These are phyloP conservation scores for Gillenia trifoliata DNA, from an alignment of 306 rosid species.

Conservation along the genomic window DNA sequence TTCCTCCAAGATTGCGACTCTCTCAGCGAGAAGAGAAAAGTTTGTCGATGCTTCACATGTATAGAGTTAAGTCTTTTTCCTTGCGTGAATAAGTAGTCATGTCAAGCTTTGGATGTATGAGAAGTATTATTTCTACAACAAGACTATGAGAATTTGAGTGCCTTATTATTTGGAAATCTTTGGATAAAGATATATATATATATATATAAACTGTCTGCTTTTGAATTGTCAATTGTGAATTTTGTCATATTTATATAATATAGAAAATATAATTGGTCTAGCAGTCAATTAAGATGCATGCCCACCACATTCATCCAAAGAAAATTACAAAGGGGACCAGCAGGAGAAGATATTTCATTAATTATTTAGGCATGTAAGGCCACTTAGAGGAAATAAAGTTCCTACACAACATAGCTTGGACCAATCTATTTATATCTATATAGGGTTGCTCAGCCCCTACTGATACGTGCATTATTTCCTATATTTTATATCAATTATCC, in stretches of 20 bases:
- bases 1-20: slow-evolving; percentile 19
- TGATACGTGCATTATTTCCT: no score
- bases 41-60: slow-evolving; percentile 34
- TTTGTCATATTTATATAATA: slow-evolving; percentile 8
- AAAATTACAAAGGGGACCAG: slow-evolving; percentile 18
- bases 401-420: no score
- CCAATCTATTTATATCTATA: no score
- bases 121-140: slow-evolving; percentile 16
- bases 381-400: no score
- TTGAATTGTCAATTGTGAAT: slow-evolving; percentile 18
- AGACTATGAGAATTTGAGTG: slow-evolving; percentile 32
- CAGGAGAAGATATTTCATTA: slow-evolving; percentile 23
- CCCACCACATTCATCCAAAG: slow-evolving; percentile 21
- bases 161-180: slow-evolving; percentile 27
- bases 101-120: slow-evolving; percentile 35
- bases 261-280: slow-evolving; percentile 1
- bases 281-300: slow-evolving; percentile 18
- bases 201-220: background rate
- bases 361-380: background rate
- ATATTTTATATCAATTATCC: no score
- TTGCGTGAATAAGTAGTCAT: slow-evolving; percentile 42
- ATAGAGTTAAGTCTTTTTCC: slow-evolving; percentile 43
- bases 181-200: slow-evolving; percentile 40
- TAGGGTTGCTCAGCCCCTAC: no score
- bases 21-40: slow-evolving; percentile 31